phyloP scores from a whole-genome alignment of 106 monocot genomes.

The Cymbidium sinense region DNA sequence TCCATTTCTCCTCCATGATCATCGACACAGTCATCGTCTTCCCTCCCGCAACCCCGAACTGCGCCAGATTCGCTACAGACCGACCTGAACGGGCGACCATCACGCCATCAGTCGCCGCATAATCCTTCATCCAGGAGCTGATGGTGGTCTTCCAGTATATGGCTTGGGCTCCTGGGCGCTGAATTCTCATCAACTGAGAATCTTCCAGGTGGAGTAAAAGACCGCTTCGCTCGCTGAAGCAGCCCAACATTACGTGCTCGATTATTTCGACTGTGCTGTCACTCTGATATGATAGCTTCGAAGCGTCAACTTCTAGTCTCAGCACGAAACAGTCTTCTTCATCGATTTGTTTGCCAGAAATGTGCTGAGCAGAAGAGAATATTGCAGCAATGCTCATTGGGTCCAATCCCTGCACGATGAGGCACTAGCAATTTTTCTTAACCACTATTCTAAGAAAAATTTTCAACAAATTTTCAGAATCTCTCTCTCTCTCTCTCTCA shows the following conservation, averaged over 20 bases:
- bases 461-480: no score
- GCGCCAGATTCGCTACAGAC: constrained; percentile 35
- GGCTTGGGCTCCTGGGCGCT: constrained; percentile 39
- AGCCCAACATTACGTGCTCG: constrained; percentile 65
- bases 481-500: no score
- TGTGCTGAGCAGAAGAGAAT: constrained; percentile 51
- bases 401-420: constrained; percentile 54
- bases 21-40: constrained; percentile 20
- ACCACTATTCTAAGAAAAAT: no score
- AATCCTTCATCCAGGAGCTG: constrained; percentile 51
- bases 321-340: constrained; percentile 70
- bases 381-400: constrained; percentile 53
- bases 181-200: constrained; percentile 58
- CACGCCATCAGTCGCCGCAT: constrained; percentile 45
- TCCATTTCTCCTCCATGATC: constrained; percentile 83
- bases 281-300: constrained; percentile 35
- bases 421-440: no score
- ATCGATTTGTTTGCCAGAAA: constrained; percentile 48
- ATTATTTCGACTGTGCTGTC: constrained; percentile 65
- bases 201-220: constrained; percentile 69
- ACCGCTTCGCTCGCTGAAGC: constrained; percentile 81
- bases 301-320: constrained; percentile 35
- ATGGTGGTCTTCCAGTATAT: constrained; percentile 78
- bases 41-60: constrained; percentile 46
- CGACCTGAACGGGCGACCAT: constrained; percentile 58